Percentiles rank a stretch among this genome's conserved stretches.
These are phyloP conservation scores for Pseudophaeomoniella oleicola DNA, from an alignment of 2,329 filamentous ascomycete species.

Conservation along the genomic window DNA sequence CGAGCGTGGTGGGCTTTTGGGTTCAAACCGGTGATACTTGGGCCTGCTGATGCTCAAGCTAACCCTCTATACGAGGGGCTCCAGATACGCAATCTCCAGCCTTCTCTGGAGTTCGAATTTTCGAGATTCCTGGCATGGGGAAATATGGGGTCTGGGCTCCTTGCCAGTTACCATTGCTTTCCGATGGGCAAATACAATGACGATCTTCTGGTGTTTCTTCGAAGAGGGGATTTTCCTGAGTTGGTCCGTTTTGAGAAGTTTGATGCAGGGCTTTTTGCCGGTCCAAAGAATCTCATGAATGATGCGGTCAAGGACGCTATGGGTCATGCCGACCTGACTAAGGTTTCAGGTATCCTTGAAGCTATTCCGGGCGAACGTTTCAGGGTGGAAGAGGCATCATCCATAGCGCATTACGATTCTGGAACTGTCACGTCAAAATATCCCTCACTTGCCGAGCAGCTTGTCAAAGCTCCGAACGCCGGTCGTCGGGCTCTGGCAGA, in stretches of 20 bases:
- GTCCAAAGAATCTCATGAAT: conserved; percentile 49
- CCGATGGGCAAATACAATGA: conserved; percentile 73
- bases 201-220: conserved; percentile 53
- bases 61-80: conserved; percentile 66
- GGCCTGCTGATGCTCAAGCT: conserved; percentile 63
- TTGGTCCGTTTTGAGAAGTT: conserved; percentile 63
- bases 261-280: conserved; percentile 58
- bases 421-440: conserved; percentile 52
- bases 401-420: conserved; percentile 65
- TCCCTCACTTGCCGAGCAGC: conserved; percentile 47
- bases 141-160: conserved; percentile 69
- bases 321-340: conserved; percentile 37
- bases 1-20: conserved; percentile 92
- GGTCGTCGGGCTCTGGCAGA: conserved; percentile 54
- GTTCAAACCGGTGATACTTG: conserved; percentile 71
- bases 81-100: conserved; percentile 46
- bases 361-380: conserved; percentile 47
- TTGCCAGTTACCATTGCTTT: conserved; percentile 64
- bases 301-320: conserved; percentile 48
- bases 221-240: conserved; percentile 58
- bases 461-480: conserved; percentile 40
- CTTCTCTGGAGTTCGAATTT: conserved; percentile 51
- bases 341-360: conserved; percentile 48
- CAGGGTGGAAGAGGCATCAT: conserved; percentile 48
- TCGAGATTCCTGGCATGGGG: conserved; percentile 89